Evolutionary conservation across 306 rosid species (phyloP), one percentile per base, ranked within the genome.

Genomic region (Carpinus viminea): DNA sequence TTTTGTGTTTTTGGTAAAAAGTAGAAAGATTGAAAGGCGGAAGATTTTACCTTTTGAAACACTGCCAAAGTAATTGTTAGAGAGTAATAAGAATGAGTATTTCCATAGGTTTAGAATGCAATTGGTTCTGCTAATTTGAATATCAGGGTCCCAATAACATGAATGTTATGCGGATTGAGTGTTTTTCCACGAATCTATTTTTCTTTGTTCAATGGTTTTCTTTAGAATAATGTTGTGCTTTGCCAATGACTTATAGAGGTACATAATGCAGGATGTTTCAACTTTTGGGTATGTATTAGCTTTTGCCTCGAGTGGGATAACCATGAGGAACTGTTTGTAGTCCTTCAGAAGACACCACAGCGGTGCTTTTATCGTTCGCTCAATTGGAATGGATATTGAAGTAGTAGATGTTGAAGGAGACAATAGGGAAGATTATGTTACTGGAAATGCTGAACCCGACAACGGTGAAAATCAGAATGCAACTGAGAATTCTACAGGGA

Each of bases 331-430:
- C 53, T 28, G 62, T 78, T 80, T 80, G 72, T 78, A 87, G 77
- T 85, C 82, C 55, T 78, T 68, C 45, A 65, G 77, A 81, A 74
- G 82, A 85, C 24, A 76, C 16, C 21, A 56, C 70, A 66, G 31
- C 76, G 38, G 76, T 68, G 34, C 51, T 46, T 20, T 56, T 70
- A 75, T 50, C 45, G 24, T 76, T 60, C 26, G 73, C 21, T 52
- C 53, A 76, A 31, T 74, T 74, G 75, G 78, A 51, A 88, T 88
- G 97, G 90, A 88, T 47, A 75, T 55, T 74, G 90, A 81, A 68
- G 74, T 82, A 80, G 78, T 76, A 41, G 82, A 81, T 68, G 80
- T 18, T 66, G 94, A 84, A 47, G 83, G 80, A 71, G 90, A 79
- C 38, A 82, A 77, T 75, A 53, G 74, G 71, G 90, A 83, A 28